Evolutionary conservation across 106 monocot genomes (phyloP).

Genomic region (Acanthochlamys bracteata): DNA sequence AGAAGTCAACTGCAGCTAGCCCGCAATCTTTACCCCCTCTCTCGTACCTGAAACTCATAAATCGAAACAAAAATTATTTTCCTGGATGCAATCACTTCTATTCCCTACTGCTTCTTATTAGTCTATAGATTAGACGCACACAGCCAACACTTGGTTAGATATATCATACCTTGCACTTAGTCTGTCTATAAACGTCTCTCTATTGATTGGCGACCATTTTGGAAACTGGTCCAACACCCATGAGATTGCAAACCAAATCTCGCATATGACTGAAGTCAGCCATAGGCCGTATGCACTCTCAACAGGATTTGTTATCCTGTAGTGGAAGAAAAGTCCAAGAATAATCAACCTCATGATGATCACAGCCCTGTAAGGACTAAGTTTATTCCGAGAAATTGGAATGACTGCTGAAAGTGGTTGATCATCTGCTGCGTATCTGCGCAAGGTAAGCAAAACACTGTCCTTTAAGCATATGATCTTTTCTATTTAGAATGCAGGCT

Average conservation of each 20-base stretch:
- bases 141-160: background rate
- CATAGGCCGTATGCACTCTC: slow-evolving; percentile 85
- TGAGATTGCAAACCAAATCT: slow-evolving; percentile 95
- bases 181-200: slow-evolving; percentile 68
- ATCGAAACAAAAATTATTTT: too few species aligned
- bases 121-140: too few species aligned
- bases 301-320: slow-evolving; percentile 91
- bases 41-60: slow-evolving; percentile 49
- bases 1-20: slow-evolving; percentile 86
- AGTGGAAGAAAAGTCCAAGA: slow-evolving; percentile 93
- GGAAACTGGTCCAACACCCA: slow-evolving; percentile 98
- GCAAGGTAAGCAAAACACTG: background rate
- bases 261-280: slow-evolving; percentile 94
- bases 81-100: too few species aligned
- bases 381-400: slow-evolving; percentile 78
- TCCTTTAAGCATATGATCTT: background rate
- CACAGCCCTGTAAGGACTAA: slow-evolving; percentile 81
- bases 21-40: slow-evolving; percentile 42
- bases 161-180: slow-evolving; percentile 62
- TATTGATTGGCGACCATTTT: slow-evolving; percentile 87
- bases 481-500: background rate
- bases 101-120: too few species aligned
- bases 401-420: slow-evolving; percentile 66
- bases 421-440: slow-evolving; percentile 46
- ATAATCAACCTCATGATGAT: slow-evolving; percentile 82